Evolutionary conservation across 73 alveolate species (phyloP).

Genomic region (Tetrahymena borealis): DNA sequence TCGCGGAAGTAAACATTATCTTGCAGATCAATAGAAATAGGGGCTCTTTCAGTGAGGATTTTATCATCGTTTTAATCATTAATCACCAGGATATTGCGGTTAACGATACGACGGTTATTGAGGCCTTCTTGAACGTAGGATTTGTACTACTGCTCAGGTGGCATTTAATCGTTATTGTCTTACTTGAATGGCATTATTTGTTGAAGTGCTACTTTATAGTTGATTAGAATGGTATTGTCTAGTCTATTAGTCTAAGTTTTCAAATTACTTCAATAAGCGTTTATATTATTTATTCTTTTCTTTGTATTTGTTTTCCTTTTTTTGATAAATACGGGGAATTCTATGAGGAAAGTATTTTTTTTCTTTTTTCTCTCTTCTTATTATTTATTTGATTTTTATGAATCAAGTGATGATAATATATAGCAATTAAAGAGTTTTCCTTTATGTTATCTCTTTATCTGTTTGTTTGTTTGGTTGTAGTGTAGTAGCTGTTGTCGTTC

Average conservation of each 20-base stretch:
- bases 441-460: too few species aligned
- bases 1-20: background rate
- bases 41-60: background rate
- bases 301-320: background rate
- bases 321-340: constrained; percentile 1
- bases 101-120: background rate
- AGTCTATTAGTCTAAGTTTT: background rate
- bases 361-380: background rate
- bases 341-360: constrained; percentile 1
- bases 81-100: background rate
- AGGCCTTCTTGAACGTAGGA: background rate
- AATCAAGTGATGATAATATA: background rate
- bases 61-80: background rate
- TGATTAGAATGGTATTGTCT: too few species aligned
- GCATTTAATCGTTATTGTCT: background rate
- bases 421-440: too few species aligned
- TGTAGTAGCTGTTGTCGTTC: too few species aligned
- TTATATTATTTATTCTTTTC: background rate
- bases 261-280: background rate
- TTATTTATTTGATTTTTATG: background rate
- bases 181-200: background rate
- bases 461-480: too few species aligned
- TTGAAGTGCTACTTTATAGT: background rate
- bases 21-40: background rate
- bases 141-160: background rate